Evolutionary conservation across 2,329 filamentous ascomycete genomes (phyloP).

Genomic region (Fusarium concolor): DNA sequence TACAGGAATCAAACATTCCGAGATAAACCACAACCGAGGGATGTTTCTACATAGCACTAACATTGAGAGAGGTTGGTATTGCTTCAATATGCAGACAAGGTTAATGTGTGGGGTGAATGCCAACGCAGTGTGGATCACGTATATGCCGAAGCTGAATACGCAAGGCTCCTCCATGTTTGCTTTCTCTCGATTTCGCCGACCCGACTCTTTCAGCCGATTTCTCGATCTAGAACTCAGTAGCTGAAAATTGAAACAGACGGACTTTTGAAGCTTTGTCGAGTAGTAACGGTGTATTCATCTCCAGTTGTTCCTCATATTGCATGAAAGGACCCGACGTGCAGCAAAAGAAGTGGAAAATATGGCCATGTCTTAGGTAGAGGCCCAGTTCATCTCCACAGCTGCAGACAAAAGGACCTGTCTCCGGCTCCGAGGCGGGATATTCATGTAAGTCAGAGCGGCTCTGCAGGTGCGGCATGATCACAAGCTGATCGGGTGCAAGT

Average conservation of each 20-base stretch:
- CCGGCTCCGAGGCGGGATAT: conserved; percentile 20
- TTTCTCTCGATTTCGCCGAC: conserved; percentile 5
- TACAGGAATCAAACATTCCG: not conserved
- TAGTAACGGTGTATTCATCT: not conserved
- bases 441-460: conserved; percentile 22
- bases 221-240: not conserved
- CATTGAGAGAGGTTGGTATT: conserved; percentile 16
- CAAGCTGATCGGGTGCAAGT: not conserved
- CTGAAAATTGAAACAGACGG: not conserved
- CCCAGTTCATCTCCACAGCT: conserved; percentile 26
- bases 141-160: conserved; percentile 16
- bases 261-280: not conserved
- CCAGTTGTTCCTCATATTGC: not conserved
- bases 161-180: conserved; percentile 4
- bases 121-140: conserved; percentile 17
- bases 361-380: conserved; percentile 1
- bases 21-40: not conserved
- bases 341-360: not conserved
- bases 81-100: conserved; percentile 24
- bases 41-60: not conserved
- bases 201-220: not conserved
- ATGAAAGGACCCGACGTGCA: conserved; percentile 22
- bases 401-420: not conserved
- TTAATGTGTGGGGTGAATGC: not conserved
- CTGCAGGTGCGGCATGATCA: not conserved